Base-by-base conservation (phyloP, 2,329 filamentous ascomycete species). In the Calycina marina region DNA sequence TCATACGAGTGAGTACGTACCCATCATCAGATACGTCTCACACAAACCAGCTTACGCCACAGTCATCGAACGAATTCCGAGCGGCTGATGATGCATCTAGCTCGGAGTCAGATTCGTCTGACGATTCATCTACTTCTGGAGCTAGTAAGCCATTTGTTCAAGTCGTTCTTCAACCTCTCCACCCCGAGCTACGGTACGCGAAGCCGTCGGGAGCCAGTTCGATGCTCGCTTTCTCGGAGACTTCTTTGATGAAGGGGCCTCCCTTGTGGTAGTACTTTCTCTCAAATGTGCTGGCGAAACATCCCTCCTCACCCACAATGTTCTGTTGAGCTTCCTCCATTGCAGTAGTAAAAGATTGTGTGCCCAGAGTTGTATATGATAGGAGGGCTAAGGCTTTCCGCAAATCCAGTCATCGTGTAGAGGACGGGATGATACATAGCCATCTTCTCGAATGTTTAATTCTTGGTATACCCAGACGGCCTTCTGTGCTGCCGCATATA, bases 121-220 rank as follows among this genome's bases (percentile, higher is more conserved):
- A 16, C 25, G 33, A 28, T 12, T 13, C 11, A 25, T 22, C 40
- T 52, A 5, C 47, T 41, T 29, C 48, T 32, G n/a, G 50, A 39
- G 34, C 43, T 42, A 9, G 48, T 47, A 14, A 44, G 40, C 9
- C 47, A 44, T 30, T 42, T 40, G 4, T 77, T 70, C 50, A 56
- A 65, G 34, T 30, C n/a, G 28, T 22, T 22, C 20, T n/a, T 22
- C n/a, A 22, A 22, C n/a, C 20, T 22, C n/a, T 22, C 20, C 3
- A 9, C n/a, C n/a, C 8, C 2, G n/a, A 22, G 20, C n/a, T 22
- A 9, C 3, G 20, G 20, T 22, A 22, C 3, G n/a, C n/a, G n/a
- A 9, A 22, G n/a, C n/a, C 20, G 8, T 8, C n/a, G 2, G n/a
- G 2, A 2, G 20, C 20, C 3, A 8, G 3, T 22, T n/a, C 20